A percentile compares a stretch with the other conserved stretches of the same genome.
Evolutionary conservation across 805 yeast genomes (phyloP).

Genomic region (Lipomyces lipofer): DNA sequence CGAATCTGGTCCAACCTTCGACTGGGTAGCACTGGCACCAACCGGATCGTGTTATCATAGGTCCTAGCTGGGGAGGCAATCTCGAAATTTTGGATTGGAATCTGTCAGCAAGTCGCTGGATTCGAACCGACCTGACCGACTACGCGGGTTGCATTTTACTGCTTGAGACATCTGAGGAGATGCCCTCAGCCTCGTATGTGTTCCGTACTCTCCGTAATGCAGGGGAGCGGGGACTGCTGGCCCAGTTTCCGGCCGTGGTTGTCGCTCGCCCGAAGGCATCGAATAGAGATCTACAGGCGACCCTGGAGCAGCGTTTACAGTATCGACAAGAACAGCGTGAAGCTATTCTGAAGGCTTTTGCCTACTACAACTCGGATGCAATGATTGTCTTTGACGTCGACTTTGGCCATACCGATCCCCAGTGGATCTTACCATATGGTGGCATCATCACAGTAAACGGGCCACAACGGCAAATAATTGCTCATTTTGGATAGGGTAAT

Average conservation of each 20-base stretch:
- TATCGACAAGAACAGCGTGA: not conserved
- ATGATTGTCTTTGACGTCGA: constrained; percentile 1
- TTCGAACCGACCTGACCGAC: not conserved
- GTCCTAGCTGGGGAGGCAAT: constrained; percentile 2
- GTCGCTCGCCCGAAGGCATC: not conserved
- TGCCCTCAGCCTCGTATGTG: not conserved
- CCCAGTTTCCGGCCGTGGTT: constrained; percentile 1
- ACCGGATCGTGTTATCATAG: not conserved
- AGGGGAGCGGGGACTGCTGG: not conserved
- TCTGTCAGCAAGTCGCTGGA: not conserved
- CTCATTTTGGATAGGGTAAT: not conserved
- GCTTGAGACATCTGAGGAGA: constrained; percentile 3
- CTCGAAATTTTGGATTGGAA: constrained; percentile 2
- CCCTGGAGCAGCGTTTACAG: not conserved
- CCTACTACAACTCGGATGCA: not conserved
- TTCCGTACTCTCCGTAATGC: constrained; percentile 1
- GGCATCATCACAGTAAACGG: not conserved
- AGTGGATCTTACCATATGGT: constrained; percentile 1
- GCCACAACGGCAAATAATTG: not conserved
- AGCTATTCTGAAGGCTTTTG: not conserved
- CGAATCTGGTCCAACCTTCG: not conserved
- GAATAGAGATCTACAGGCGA: not conserved
- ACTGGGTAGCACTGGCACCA: not conserved
- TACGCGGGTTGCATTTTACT: not conserved
- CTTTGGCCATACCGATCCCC: constrained; percentile 3